Percentiles rank a stretch among this genome's conserved stretches.
Evolutionary conservation across 768 basidiomycete genomes (phyloP).

Genomic region (Kwoniella newhampshirensis): DNA sequence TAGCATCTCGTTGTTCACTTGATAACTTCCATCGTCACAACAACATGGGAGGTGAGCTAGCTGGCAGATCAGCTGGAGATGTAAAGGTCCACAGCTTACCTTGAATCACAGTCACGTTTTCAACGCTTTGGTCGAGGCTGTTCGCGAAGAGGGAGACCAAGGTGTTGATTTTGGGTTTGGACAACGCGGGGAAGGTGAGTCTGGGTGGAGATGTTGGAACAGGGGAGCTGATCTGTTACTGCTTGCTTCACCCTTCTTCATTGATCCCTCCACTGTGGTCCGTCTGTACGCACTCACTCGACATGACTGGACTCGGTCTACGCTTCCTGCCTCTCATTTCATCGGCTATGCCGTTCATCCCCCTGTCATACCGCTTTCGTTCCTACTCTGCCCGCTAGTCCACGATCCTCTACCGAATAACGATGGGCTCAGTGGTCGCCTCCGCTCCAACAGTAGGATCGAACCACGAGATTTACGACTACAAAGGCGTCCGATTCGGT

Average conservation of each 20-base stretch:
- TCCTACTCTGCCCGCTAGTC: constrained; percentile 21
- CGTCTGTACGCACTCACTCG: no score
- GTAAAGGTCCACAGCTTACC: background rate
- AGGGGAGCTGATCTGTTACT: no score
- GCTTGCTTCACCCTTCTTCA: no score
- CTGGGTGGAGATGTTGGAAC: no score
- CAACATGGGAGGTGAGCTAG: constrained; percentile 1
- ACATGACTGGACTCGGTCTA: no score
- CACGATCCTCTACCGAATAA: constrained; percentile 52
- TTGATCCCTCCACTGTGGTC: no score
- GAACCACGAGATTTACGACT: constrained; percentile 53
- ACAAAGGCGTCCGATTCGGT: constrained; percentile 53
- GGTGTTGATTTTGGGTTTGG: constrained; percentile 52
- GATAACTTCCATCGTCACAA: background rate
- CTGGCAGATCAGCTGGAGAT: background rate
- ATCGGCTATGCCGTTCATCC: background rate
- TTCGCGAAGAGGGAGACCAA: constrained; percentile 52
- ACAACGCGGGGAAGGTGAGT: constrained; percentile 53
- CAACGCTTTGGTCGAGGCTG: constrained; percentile 47
- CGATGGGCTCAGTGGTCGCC: constrained; percentile 53
- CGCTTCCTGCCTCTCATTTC: no score
- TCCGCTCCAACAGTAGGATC: constrained; percentile 53
- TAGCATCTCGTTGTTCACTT: background rate
- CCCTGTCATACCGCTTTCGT: background rate
- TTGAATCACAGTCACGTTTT: constrained; percentile 46